Base-by-base conservation (phyloP, 208 protist genomes). In the Acanthamoeba triangularis region DNA sequence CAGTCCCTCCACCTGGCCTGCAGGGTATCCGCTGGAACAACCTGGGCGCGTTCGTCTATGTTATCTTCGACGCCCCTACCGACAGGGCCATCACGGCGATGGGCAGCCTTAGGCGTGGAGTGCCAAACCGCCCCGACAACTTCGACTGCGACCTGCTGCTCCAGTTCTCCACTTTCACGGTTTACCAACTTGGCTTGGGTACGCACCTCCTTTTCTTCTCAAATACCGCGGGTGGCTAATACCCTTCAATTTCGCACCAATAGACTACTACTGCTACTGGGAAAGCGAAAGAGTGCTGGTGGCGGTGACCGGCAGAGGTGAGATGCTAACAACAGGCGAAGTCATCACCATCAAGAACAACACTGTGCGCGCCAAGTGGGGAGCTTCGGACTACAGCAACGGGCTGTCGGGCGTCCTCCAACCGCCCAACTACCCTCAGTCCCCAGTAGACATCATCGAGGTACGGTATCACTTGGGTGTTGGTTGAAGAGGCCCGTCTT, bases 261-360 rank as follows among this genome's bases (percentile, higher is more conserved):
- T 47, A 95, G 92, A 95, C 30, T 95, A 82, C 59, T 95, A 72
- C 33, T 95, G 92, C 49, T 49, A 95, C 56, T 95, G 92, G 92
- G 92, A 95, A 41, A 95, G 44, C 33, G 92, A 88, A 8, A 6
- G 54, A 88, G 92, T 95, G 67, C 54, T 95, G 49, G 74, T 95
- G 11, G 92, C 72, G 11, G 92, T 87, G 28, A 95, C 92, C 3
- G 92, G 92, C 44, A 54, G 69, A 28, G 92, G 69, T 6, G 92
- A 95, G 74, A 95, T 72, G 74, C 63, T 95, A 30, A 11, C 20
- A 4, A 93, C 87, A 0, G 87, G 87, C 14, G 37, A 93, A 14
- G 7, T 56, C 6, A 25, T 93, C 41, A 23, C 23, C 10, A 74
- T 76, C 25, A 76, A 37, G 41, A 54, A 93, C 28, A 93, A 93